These are phyloP conservation scores for Eucalyptus victrix DNA, from an alignment of 345 rosid genomes.

Conservation along the genomic window DNA sequence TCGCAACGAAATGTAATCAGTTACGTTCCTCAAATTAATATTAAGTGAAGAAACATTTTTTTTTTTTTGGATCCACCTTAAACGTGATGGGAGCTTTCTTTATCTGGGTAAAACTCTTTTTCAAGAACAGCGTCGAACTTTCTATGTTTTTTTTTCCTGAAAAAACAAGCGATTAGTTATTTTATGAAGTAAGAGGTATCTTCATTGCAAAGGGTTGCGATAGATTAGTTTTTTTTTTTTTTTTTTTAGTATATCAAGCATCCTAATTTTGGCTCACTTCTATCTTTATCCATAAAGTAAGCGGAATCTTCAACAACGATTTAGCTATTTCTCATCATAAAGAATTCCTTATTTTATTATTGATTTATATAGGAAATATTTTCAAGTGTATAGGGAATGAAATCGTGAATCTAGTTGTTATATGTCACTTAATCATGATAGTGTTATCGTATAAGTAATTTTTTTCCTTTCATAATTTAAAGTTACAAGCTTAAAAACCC, in stretches of 20 bases:
- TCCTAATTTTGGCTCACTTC: neutral
- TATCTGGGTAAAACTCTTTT: neutral
- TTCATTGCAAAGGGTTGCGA: neutral
- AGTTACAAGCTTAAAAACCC: neutral
- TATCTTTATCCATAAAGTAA: neutral
- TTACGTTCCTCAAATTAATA: neutral
- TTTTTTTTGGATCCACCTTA: neutral
- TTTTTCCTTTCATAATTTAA: no score
- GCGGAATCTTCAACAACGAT: neutral
- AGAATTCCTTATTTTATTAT: neutral
- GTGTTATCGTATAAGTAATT: neutral
- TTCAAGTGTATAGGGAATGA: neutral
- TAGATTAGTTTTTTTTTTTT: neutral
- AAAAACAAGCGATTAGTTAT: neutral
- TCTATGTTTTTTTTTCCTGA: neutral
- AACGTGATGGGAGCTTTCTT: neutral
- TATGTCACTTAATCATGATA: neutral
- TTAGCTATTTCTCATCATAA: neutral
- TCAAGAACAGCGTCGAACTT: neutral
- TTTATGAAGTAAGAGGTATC: neutral
- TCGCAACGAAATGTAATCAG: neutral
- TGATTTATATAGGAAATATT: neutral
- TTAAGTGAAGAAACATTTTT: neutral
- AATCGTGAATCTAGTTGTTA: neutral
- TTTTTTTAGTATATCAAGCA: neutral